A percentile compares a stretch with the other conserved stretches of the same genome.
phyloP scores from a whole-genome alignment of 441 rosid genomes.

The Caryocar brasiliense region DNA sequence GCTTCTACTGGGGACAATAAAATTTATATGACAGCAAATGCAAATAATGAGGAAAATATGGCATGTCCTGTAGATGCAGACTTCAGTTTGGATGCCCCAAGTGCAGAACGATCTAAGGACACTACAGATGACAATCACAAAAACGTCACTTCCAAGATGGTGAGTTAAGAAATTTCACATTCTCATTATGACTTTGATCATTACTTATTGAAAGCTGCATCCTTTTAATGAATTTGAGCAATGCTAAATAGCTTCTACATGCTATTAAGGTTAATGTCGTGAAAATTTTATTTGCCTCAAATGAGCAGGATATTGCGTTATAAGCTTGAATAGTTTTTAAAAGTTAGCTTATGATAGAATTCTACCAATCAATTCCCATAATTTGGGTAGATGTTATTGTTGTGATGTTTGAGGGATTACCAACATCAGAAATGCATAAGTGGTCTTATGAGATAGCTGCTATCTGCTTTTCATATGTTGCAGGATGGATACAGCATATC shows the following conservation, averaged over 20 bases:
- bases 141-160: conserved; percentile 10
- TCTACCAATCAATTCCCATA: too few relatives aligned
- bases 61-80: conserved; percentile 15
- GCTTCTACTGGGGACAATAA: background rate
- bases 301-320: too few relatives aligned
- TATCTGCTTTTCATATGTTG: background rate
- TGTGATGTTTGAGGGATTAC: too few relatives aligned
- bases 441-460: too few relatives aligned
- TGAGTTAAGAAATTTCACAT: conserved; percentile 6
- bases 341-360: too few relatives aligned
- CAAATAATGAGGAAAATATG: conserved; percentile 13
- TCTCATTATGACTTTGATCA: background rate
- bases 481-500: background rate
- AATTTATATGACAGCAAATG: conserved; percentile 15
- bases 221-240: too few relatives aligned
- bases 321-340: too few relatives aligned
- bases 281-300: too few relatives aligned
- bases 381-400: too few relatives aligned
- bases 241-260: too few relatives aligned
- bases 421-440: too few relatives aligned
- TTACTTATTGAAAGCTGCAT: background rate
- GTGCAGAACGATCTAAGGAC: conserved; percentile 12
- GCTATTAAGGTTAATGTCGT: too few relatives aligned
- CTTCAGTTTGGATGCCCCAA: conserved; percentile 12
- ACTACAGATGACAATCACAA: conserved; percentile 19